Conservation (phyloP, 345 rosid genomes). For the Aurinia saxatilis region DNA sequence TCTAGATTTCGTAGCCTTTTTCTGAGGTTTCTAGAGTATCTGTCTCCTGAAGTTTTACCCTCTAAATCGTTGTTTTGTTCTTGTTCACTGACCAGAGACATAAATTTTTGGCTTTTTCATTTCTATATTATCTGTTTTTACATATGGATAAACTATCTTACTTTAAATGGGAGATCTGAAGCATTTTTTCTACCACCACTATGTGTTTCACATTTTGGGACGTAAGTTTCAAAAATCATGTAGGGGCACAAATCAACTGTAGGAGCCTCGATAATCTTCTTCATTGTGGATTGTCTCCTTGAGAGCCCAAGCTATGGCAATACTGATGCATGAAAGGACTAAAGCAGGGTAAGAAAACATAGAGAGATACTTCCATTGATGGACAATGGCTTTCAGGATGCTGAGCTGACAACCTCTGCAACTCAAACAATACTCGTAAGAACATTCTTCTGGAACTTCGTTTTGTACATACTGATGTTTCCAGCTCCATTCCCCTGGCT, state of each 20-base stretch:
- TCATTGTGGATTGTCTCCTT: background rate
- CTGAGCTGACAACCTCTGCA: slow-evolving; percentile 14
- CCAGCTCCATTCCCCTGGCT: slow-evolving; percentile 14
- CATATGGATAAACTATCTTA: slow-evolving; percentile 1
- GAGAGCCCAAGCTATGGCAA: slow-evolving; percentile 7
- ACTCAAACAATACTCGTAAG: background rate
- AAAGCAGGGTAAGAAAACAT: slow-evolving; percentile 6
- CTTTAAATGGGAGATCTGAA: background rate
- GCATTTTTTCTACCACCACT: background rate
- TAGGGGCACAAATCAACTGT: background rate
- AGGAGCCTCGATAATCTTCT: slow-evolving; percentile 8
- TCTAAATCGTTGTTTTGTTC: slow-evolving; percentile 1
- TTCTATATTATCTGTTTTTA: background rate
- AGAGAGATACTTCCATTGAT: slow-evolving; percentile 20
- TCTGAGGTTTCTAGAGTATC: background rate
- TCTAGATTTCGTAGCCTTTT: slow-evolving; percentile 30
- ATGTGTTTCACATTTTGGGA: background rate
- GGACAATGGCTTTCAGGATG: slow-evolving; percentile 11
- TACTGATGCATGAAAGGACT: background rate
- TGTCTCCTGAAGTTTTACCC: background rate
- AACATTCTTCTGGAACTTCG: background rate
- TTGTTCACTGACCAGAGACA: background rate
- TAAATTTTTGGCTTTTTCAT: background rate
- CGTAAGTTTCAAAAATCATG: background rate
- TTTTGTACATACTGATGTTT: background rate